Evolutionary conservation across 202 grass and related monocot species (phyloP).

Genomic region (Zoysia matrella): DNA sequence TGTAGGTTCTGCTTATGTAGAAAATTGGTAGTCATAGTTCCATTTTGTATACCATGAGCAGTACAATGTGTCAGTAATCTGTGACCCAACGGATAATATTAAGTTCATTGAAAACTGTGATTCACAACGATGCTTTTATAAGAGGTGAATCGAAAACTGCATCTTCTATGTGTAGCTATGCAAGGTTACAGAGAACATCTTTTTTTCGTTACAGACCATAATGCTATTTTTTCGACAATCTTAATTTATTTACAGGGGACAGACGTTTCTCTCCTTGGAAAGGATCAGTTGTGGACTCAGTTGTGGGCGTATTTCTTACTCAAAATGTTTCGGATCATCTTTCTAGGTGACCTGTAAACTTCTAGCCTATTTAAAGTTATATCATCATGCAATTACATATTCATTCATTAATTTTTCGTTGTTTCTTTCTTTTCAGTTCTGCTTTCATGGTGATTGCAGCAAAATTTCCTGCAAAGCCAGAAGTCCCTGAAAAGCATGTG

Average conservation of each 20-base stretch:
- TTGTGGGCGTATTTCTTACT: slow-evolving; percentile 92
- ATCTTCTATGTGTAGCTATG: background rate
- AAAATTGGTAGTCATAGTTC: background rate
- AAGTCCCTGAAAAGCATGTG: slow-evolving; percentile 24
- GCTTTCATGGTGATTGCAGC: slow-evolving; percentile 81
- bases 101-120: slow-evolving; percentile 25
- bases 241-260: slow-evolving; percentile 64
- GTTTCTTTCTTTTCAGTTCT: slow-evolving; percentile 57
- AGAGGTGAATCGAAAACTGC: background rate
- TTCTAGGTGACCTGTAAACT: slow-evolving; percentile 74
- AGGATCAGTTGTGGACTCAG: slow-evolving; percentile 93
- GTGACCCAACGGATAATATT: background rate
- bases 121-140: slow-evolving; percentile 20
- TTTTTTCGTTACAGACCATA: background rate
- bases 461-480: slow-evolving; percentile 66
- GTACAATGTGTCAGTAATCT: background rate
- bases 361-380: slow-evolving; percentile 37
- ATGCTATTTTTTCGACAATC: slow-evolving; percentile 20
- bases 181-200: background rate
- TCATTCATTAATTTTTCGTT: slow-evolving; percentile 2
- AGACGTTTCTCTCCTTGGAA: slow-evolving; percentile 91
- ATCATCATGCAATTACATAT: slow-evolving; percentile 32
- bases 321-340: slow-evolving; percentile 96
- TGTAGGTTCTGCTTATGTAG: background rate
- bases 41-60: slow-evolving; percentile 1